Base-by-base conservation (phyloP, 2,329 filamentous ascomycete species). In the Verticillium zaregamsianum region DNA sequence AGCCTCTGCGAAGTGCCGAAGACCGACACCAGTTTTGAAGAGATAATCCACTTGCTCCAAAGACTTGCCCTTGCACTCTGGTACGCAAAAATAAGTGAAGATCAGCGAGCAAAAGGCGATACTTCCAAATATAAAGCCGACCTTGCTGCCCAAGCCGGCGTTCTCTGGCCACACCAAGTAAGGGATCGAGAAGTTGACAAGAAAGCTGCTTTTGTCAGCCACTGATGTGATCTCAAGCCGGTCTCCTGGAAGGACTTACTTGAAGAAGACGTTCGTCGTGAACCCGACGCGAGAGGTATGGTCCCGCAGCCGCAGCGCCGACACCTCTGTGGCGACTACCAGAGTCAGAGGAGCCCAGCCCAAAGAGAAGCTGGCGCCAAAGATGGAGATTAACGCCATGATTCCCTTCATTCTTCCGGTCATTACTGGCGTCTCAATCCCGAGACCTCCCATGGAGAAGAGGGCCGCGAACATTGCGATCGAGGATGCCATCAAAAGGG, bases 81-180 rank as follows among this genome's bases (percentile, higher is more conserved):
- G 67, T 2, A 68, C 60, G 5, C 65, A 66, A 25, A 68, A 64
- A 37, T 59, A 66, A 6, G 45, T 40, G 17, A 67, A 67, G 23
- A 67, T 57, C 40, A 63, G 60, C 3, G 64, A 65, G 23, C 62
- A 52, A 5, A 64, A 60, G 5, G 65, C 61, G 15, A 67, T 58
- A 20, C 59, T 63, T 32, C 64, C 65, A 7, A 68, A 67, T 32
- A 67, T 60, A 55, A 65, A 68, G 12, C 66, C 66, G 15, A 65
- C 62, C 35, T 63, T 62, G 12, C 70, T 66, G 2, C 71, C 70
- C 9, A 78, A 68, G 25, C 68, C 66, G 3, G 73, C 74, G 35
- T 74, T 74, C 12, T 71, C 71, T 12, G 67, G 66, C 60, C 76
- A 70, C 7, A 75, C 67, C n/a, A 77, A 70, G 61, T 79, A 78